Evolutionary conservation across 2,329 filamentous ascomycete genomes (phyloP), one percentile per base, ranked within the genome.

Genomic region (Ophidiomyces ophidiicola): DNA sequence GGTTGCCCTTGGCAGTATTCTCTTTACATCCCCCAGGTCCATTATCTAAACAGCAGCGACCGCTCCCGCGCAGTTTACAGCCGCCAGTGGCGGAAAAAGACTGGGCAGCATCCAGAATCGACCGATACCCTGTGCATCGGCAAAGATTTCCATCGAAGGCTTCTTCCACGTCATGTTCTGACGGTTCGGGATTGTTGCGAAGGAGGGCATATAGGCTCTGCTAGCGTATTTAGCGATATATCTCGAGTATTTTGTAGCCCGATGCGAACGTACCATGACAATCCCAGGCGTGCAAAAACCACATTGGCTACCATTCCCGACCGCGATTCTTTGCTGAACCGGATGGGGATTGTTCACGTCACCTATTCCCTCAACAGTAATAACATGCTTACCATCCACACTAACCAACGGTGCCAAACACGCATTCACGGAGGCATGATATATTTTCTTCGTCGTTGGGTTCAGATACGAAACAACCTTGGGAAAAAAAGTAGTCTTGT

Each of bases 261-360:
- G 6, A 11, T 23, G 17, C 17, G 23, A 26, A 17, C 11, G 10
- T 58, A 71, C 71, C 77, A 96, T 96, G 46, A 96, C 87, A 53
- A 98, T 96, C 2, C 90, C 90, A 3, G 90, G 90, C 0, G 90
- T 96, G 55, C 90, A 98, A 63, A 98, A 98, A 1, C 87, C 79
- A 58, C 79, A 98, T 59, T 98, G 88, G 50, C 84, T 93, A 34
- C 90, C 90, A 63, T 94, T 90, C 21, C 81, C 76, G 61, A 82
- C 82, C 12, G 90, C 88, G 51, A 98, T 82, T 33, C 90, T 74
- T 64, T 96, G 86, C 58, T 96, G 90, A 3, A 80, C 70, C 1
- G 88, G 83, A 64, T 98, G 90, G 4, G 90, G 90, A 29, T 71
- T 76, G 58, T 90, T 80, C 19, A 83, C 78, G 57, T 81, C 83